Evolutionary conservation across 202 grass and related monocot species (phyloP).

Genomic region (Hordeum pubiflorum): DNA sequence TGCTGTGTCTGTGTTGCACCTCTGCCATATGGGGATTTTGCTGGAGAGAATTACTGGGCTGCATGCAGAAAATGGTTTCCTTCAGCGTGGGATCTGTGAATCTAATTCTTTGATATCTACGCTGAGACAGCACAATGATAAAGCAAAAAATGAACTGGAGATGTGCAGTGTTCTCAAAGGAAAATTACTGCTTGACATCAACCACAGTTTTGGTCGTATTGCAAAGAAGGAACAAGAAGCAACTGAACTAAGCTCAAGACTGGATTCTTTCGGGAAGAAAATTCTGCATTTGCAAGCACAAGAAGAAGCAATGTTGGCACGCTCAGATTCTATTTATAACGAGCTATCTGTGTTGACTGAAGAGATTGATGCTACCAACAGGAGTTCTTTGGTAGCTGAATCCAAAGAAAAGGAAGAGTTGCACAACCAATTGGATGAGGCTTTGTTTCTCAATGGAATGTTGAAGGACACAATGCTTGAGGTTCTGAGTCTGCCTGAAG

Average conservation of each 20-base stretch:
- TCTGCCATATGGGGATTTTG: slow-evolving; percentile 93
- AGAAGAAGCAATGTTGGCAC: slow-evolving; percentile 84
- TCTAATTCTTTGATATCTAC: slow-evolving; percentile 82
- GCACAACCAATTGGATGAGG: slow-evolving; percentile 37
- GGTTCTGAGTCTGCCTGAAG: slow-evolving; percentile 44
- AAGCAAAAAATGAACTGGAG: slow-evolving; percentile 74
- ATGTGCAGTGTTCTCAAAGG: slow-evolving; percentile 83
- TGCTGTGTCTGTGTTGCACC: slow-evolving; percentile 81
- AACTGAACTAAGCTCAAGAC: slow-evolving; percentile 43
- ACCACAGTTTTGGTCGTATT: slow-evolving; percentile 68
- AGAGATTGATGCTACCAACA: slow-evolving; percentile 72
- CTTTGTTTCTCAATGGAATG: slow-evolving; percentile 32
- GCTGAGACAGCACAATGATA: slow-evolving; percentile 64
- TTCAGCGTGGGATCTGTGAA: slow-evolving; percentile 56
- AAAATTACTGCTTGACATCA: slow-evolving; percentile 85
- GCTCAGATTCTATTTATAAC: slow-evolving; percentile 63
- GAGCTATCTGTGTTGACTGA: slow-evolving; percentile 60
- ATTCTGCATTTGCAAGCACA: slow-evolving; percentile 72
- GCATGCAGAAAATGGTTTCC: slow-evolving; percentile 80
- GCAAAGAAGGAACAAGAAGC: slow-evolving; percentile 89
- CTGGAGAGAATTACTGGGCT: slow-evolving; percentile 81
- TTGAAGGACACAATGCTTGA: slow-evolving; percentile 38
- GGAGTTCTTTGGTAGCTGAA: slow-evolving; percentile 36
- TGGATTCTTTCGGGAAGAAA: slow-evolving; percentile 68
- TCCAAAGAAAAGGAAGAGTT: slow-evolving; percentile 52